Evolutionary conservation across 768 basidiomycete species (phyloP).

Genomic region (Strobilomyces echinocephalus): DNA sequence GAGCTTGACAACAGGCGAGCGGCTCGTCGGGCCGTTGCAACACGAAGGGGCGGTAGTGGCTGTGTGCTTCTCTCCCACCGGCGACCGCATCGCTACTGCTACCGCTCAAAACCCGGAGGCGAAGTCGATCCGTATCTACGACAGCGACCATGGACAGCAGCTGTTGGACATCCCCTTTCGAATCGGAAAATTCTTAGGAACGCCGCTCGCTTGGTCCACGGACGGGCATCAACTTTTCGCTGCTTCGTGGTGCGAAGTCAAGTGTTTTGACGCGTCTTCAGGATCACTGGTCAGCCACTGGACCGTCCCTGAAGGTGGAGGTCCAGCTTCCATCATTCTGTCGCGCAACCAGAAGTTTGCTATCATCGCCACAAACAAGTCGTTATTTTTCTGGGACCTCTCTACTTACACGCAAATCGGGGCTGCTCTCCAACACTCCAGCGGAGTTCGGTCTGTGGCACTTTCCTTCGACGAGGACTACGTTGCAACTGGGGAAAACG

Average conservation of each 20-base stretch:
- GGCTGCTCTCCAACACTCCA: neutral
- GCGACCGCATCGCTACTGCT: neutral
- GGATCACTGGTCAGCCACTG: neutral
- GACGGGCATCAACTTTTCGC: too few relatives aligned
- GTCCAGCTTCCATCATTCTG: neutral
- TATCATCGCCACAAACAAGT: neutral
- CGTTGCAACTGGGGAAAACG: neutral
- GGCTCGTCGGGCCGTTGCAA: neutral
- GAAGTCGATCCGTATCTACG: constrained; percentile 1
- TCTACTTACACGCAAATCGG: neutral
- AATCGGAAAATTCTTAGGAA: too few relatives aligned
- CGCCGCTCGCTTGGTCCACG: too few relatives aligned
- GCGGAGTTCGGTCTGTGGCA: neutral
- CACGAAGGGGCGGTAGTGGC: neutral
- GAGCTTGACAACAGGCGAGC: neutral
- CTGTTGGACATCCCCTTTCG: too few relatives aligned
- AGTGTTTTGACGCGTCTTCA: neutral
- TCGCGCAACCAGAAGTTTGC: neutral
- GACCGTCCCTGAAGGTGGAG: neutral
- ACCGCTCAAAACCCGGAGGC: neutral
- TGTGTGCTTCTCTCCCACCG: neutral
- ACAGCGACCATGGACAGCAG: neutral
- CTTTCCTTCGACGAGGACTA: neutral
- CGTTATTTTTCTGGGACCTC: constrained; percentile 2
- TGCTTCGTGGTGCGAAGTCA: neutral